Conservation (phyloP, 1,284 basidiomycete genomes). For the Microbotryomycetes sp. region DNA sequence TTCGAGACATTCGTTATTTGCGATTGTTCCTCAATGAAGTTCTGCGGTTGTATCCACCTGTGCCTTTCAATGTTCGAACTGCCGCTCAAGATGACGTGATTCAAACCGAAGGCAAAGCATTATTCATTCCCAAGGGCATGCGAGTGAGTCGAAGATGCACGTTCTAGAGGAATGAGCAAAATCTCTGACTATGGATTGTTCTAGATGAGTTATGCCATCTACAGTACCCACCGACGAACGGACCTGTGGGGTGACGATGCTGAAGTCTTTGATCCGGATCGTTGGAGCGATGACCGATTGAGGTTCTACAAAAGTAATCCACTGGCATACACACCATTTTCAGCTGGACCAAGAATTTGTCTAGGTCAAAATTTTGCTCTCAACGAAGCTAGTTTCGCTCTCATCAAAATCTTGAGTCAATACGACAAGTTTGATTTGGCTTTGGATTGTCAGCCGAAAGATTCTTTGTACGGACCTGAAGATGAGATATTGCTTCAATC, state of each 20-base stretch:
- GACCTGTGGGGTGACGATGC: conserved; percentile 65
- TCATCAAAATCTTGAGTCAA: conserved; percentile 58
- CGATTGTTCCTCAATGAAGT: conserved; percentile 18
- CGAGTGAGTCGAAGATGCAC: conserved; percentile 47
- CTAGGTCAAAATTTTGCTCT: conserved; percentile 66
- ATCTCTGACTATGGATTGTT: conserved; percentile 30
- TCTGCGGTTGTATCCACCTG: conserved; percentile 56
- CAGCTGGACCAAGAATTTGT: conserved; percentile 61
- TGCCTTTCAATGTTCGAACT: conserved; percentile 57
- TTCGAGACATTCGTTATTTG: conserved; percentile 55
- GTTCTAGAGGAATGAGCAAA: no score
- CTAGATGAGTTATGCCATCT: conserved; percentile 42
- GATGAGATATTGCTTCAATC: conserved; percentile 2
- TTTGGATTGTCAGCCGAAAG: conserved; percentile 55
- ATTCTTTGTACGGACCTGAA: conserved; percentile 54
- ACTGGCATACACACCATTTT: conserved; percentile 38
- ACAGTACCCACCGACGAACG: conserved; percentile 56
- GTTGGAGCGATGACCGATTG: conserved; percentile 38
- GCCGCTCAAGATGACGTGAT: conserved; percentile 42
- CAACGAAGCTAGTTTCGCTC: conserved; percentile 63
- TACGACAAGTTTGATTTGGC: conserved; percentile 57
- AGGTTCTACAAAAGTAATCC: conserved; percentile 13
- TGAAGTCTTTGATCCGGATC: conserved; percentile 61
- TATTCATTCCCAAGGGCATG: conserved; percentile 58
- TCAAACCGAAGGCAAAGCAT: conserved; percentile 43